These are phyloP conservation scores for Lentinula raphanica DNA, from an alignment of 768 basidiomycete species.

Conservation along the genomic window DNA sequence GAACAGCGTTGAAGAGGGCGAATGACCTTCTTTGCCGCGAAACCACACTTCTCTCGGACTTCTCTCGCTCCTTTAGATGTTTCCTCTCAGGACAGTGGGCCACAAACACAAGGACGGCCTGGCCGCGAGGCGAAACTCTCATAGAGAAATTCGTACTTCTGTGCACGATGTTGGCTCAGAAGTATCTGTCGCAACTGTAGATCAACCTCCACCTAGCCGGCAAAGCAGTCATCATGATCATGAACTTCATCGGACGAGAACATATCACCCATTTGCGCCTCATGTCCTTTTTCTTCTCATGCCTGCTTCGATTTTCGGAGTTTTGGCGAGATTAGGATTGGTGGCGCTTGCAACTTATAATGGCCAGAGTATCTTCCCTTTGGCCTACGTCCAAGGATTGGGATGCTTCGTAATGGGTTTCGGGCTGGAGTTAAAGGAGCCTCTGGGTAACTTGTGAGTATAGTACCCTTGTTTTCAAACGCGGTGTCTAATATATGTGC, in stretches of 20 bases:
- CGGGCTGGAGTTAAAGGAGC: slow-evolving; percentile 61
- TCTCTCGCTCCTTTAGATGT: not conserved
- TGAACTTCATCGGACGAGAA: slow-evolving; percentile 19
- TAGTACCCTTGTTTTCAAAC: not conserved
- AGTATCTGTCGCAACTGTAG: slow-evolving; percentile 1
- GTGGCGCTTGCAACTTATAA: slow-evolving; percentile 69
- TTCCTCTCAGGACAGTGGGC: slow-evolving; percentile 2
- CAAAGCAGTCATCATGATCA: not conserved
- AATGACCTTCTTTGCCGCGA: not conserved
- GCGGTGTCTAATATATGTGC: not conserved
- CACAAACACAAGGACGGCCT: not conserved
- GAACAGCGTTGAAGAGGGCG: no score
- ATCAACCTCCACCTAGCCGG: not conserved
- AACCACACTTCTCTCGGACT: not conserved
- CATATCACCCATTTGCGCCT: slow-evolving; percentile 49
- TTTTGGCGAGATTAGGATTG: slow-evolving; percentile 76
- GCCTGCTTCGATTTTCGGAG: slow-evolving; percentile 82
- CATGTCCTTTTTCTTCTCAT: slow-evolving; percentile 68
- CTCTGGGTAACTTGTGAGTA: slow-evolving; percentile 70
- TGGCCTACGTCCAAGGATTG: slow-evolving; percentile 80
- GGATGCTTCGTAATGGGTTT: slow-evolving; percentile 94
- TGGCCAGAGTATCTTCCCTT: slow-evolving; percentile 70
- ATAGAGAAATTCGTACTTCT: slow-evolving; percentile 3
- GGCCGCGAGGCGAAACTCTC: not conserved
- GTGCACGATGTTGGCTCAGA: slow-evolving; percentile 5